These are phyloP conservation scores for Yamadazyma trypodendri DNA, from an alignment of 1,139 yeast species.

Conservation along the genomic window DNA sequence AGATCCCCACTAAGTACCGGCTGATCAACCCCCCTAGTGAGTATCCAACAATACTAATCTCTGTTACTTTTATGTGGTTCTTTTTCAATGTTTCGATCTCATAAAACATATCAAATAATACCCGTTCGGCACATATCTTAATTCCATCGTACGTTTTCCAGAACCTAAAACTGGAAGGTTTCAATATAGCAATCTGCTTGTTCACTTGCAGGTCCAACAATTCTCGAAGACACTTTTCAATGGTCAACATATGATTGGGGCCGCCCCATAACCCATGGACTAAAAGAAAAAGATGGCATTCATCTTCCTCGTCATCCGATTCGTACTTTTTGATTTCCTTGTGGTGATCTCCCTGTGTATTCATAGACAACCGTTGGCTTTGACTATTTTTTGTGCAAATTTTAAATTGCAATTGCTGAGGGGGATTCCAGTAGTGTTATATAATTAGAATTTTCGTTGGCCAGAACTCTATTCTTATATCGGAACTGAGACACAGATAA, in stretches of 20 bases:
- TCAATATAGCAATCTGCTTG: conserved; percentile 52
- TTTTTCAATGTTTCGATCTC: conserved; percentile 54
- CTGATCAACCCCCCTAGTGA: conserved; percentile 45
- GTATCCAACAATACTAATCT: conserved; percentile 44
- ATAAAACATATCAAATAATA: conserved; percentile 59
- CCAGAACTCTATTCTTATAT: not conserved
- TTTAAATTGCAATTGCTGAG: too few species aligned
- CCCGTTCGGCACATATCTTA: conserved; percentile 65
- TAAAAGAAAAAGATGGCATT: conserved; percentile 66
- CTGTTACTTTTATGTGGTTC: conserved; percentile 33
- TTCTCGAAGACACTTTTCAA: conserved; percentile 52
- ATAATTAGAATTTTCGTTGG: not conserved
- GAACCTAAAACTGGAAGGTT: conserved; percentile 69
- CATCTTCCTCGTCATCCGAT: conserved; percentile 5
- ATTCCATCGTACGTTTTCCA: conserved; percentile 88
- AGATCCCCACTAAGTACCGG: conserved; percentile 70
- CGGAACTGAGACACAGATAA: conserved; percentile 1
- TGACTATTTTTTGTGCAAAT: too few species aligned
- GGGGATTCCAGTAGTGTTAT: too few species aligned
- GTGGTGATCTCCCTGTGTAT: not conserved
- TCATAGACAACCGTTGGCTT: not conserved
- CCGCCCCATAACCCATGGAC: conserved; percentile 91
- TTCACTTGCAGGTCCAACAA: conserved; percentile 30
- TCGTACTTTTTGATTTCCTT: not conserved
- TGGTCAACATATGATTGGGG: conserved; percentile 65